Percentiles rank a stretch among this genome's conserved stretches.
These are phyloP conservation scores for Phytophthora foliorum DNA, from an alignment of 352 stramenopile species.

Conservation along the genomic window DNA sequence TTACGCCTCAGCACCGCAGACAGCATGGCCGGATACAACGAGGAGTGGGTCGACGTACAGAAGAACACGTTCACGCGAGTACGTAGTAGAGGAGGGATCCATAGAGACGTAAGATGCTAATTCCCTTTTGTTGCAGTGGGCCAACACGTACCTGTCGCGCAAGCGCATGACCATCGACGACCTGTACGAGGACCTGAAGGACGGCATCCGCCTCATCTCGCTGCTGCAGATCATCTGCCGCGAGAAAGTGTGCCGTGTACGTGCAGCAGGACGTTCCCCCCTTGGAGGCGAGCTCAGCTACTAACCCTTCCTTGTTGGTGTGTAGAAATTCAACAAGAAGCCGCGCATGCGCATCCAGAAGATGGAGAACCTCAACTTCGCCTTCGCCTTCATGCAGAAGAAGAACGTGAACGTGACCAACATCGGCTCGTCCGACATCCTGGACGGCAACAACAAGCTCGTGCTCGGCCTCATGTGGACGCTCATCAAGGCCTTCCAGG, in stretches of 20 bases:
- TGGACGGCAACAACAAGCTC: constrained; percentile 93
- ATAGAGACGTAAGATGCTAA: constrained; percentile 25
- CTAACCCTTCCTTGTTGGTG: not conserved
- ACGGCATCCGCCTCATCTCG: constrained; percentile 89
- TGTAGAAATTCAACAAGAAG: constrained; percentile 94
- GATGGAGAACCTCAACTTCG: constrained; percentile 94
- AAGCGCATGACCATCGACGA: constrained; percentile 92
- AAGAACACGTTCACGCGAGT: constrained; percentile 94
- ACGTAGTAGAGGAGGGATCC: no score
- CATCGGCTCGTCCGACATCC: constrained; percentile 93
- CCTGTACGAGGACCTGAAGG: constrained; percentile 90
- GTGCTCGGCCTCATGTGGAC: constrained; percentile 94
- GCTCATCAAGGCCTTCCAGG: constrained; percentile 93
- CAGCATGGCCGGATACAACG: constrained; percentile 69
- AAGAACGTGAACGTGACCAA: constrained; percentile 93
- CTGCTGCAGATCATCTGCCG: constrained; percentile 91
- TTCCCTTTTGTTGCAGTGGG: constrained; percentile 64
- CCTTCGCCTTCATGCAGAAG: constrained; percentile 91
- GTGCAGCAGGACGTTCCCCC: no score
- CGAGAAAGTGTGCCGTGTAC: constrained; percentile 88
- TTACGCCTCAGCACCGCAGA: constrained; percentile 17
- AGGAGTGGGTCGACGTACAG: constrained; percentile 93
- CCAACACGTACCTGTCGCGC: constrained; percentile 90
- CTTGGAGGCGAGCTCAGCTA: no score
- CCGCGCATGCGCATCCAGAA: constrained; percentile 95